These are phyloP conservation scores for Coniosporium apollinis DNA, from an alignment of 495 filamentous ascomycete genomes.

Conservation along the genomic window DNA sequence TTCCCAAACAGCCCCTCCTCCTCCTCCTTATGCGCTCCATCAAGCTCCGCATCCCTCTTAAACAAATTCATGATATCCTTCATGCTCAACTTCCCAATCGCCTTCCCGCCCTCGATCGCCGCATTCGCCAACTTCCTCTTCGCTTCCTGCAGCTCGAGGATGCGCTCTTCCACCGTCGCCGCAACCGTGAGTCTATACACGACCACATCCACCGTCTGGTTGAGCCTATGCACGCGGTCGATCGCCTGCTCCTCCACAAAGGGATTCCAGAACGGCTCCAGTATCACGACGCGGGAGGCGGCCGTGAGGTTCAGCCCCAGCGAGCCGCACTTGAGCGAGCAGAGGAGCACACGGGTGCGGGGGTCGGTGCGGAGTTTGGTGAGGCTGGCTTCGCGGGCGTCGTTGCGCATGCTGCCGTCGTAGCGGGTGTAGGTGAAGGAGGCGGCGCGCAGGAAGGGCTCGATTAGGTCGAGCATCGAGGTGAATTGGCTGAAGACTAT, in stretches of 20 bases:
- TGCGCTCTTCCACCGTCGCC: conserved; percentile 77
- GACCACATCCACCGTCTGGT: conserved; percentile 81
- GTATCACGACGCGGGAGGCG: conserved; percentile 78
- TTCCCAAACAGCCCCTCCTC: neutral
- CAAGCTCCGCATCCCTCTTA: conserved; percentile 49
- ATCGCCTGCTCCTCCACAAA: conserved; percentile 99
- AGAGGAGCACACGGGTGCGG: conserved; percentile 64
- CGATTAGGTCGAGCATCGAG: conserved; percentile 90
- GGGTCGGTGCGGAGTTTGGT: conserved; percentile 55
- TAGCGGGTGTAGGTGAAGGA: conserved; percentile 71
- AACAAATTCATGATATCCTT: conserved; percentile 88
- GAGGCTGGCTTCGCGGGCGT: conserved; percentile 74
- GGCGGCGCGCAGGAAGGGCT: conserved; percentile 66
- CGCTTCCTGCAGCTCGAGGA: conserved; percentile 78
- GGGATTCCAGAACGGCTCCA: conserved; percentile 98
- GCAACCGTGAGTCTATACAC: conserved; percentile 85
- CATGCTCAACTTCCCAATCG: conserved; percentile 69
- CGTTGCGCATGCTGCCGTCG: conserved; percentile 91
- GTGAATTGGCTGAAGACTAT: conserved; percentile 98
- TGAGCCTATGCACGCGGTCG: conserved; percentile 90
- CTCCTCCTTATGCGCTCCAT: conserved; percentile 3
- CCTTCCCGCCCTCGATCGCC: conserved; percentile 64
- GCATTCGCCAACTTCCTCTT: conserved; percentile 76
- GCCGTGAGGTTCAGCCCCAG: conserved; percentile 89
- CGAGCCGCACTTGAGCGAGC: conserved; percentile 82